Base-by-base conservation (phyloP, 2,329 filamentous ascomycete species). In the Periconia sp. region DNA sequence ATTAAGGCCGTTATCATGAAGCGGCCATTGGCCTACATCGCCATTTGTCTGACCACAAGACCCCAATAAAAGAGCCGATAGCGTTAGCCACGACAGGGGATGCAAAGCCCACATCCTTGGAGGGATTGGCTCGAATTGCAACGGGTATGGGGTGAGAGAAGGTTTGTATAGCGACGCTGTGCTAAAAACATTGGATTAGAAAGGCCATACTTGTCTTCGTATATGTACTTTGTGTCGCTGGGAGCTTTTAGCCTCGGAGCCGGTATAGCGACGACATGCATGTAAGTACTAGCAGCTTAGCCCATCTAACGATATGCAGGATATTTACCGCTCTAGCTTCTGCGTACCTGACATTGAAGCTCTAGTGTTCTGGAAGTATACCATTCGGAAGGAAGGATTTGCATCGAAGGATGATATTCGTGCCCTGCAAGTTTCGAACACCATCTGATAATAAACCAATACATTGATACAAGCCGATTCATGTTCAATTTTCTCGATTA, bases 1-100 rank as follows among this genome's bases (percentile, higher is more conserved):
- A 53, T 75, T 82, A 47, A 79, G 59, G 6, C 77, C 77, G 55
- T 82, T 75, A 63, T 80, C 74, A 50, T 81, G 77, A 11, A 81
- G 52, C 1, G 79, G 78, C 79, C 79, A 81, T 65, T 75, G 61
- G 40, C 54, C 60, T 15, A 65, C 59, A 8, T 61, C 46, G 14
- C 15, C 43, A 8, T 56, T 59, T 42, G 59, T 59, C 41, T 72
- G 67, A 37, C 58, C 57, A 33, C 54, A 35, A 31, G 50, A 50
- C 7, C 53, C 55, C 10, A 55, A 44, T 5, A 57, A 31, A 15
- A 50, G 51, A 14, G 55, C 49, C 45, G 65, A 50, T 8, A 64
- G 55, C 33, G 60, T 60, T 50, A 70, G 53, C 60, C 63, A 66
- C 31, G 61, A 61, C 20, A 68, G 51, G 35, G 59, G 51, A 45